Percentiles rank a stretch among this genome's conserved stretches.
Conservation (phyloP, 257 asterid species). For the Nicotiana tomentosiformis region DNA sequence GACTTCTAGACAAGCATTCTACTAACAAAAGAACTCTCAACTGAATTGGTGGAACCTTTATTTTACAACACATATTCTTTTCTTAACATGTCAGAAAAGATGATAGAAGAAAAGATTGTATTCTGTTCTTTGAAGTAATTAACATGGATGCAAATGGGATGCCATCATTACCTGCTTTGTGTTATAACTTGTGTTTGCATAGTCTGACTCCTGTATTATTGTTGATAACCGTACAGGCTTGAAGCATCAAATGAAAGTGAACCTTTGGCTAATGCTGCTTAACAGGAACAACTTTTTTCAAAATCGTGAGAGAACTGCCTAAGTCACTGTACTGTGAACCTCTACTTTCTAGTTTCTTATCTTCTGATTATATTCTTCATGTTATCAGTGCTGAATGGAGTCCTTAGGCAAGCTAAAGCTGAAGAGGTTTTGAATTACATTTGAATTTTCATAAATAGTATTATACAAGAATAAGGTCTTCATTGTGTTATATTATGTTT, state of each 20-base stretch:
- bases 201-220: not conserved
- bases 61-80: not conserved
- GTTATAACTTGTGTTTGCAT: not conserved
- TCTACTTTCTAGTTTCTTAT: not conserved
- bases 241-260: conserved; percentile 46
- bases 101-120: not conserved
- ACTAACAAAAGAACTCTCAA: not conserved
- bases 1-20: not conserved
- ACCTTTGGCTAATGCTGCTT: conserved; percentile 54
- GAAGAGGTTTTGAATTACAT: not conserved
- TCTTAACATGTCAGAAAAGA: not conserved
- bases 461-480: not conserved
- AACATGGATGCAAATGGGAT: conserved; percentile 2
- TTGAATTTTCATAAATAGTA: not conserved
- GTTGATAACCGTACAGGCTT: conserved; percentile 37
- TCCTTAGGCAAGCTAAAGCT: not conserved
- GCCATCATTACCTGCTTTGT: not conserved
- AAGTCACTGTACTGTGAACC: not conserved
- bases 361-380: not conserved
- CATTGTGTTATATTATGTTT: not conserved
- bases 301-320: not conserved
- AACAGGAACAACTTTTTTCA: conserved; percentile 1
- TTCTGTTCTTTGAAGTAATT: not conserved
- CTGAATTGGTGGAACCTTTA: not conserved
- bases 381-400: not conserved